phyloP scores from a whole-genome alignment of 2,329 filamentous ascomycete species.

The Aspergillus sp. region DNA sequence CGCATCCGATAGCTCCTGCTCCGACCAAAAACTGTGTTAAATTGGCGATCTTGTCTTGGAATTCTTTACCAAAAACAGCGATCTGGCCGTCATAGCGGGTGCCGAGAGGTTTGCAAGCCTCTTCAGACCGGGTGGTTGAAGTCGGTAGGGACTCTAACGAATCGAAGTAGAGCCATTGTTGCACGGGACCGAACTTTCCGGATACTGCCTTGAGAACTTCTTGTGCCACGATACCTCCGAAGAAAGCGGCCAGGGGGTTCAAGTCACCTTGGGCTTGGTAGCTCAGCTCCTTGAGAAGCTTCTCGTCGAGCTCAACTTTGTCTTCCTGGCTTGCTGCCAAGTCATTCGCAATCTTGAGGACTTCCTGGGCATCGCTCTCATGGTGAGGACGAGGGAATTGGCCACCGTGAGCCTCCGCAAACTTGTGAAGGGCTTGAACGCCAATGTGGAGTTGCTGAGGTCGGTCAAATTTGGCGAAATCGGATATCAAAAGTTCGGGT shows the following conservation, averaged over 20 bases:
- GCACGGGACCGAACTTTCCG: conserved; percentile 94
- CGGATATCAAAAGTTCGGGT: conserved; percentile 87
- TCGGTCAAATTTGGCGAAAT: conserved; percentile 97
- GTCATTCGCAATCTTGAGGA: conserved; percentile 74
- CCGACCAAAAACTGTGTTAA: conserved; percentile 93
- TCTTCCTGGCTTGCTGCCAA: conserved; percentile 70
- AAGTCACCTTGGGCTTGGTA: conserved; percentile 93
- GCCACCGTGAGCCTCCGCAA: conserved; percentile 71
- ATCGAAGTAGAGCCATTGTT: conserved; percentile 97
- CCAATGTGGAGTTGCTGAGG: conserved; percentile 90
- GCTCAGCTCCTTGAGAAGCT: conserved; percentile 87
- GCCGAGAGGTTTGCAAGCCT: conserved; percentile 82
- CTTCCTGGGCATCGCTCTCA: conserved; percentile 77
- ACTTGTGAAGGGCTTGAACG: conserved; percentile 89
- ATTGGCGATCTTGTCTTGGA: conserved; percentile 90
- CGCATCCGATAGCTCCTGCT: conserved; percentile 94
- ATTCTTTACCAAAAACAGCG: conserved; percentile 91
- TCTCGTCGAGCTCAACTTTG: conserved; percentile 84
- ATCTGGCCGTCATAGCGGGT: conserved; percentile 96
- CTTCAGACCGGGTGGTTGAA: conserved; percentile 74
- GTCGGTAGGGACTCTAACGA: conserved; percentile 92
- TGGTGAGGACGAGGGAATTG: conserved; percentile 82
- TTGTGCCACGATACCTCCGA: conserved; percentile 90
- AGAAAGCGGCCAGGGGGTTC: conserved; percentile 90
- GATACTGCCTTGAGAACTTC: conserved; percentile 97